A percentile compares a stretch with the other conserved stretches of the same genome.
phyloP scores from a whole-genome alignment of 495 filamentous ascomycete genomes.

The Peziza echinospora region DNA sequence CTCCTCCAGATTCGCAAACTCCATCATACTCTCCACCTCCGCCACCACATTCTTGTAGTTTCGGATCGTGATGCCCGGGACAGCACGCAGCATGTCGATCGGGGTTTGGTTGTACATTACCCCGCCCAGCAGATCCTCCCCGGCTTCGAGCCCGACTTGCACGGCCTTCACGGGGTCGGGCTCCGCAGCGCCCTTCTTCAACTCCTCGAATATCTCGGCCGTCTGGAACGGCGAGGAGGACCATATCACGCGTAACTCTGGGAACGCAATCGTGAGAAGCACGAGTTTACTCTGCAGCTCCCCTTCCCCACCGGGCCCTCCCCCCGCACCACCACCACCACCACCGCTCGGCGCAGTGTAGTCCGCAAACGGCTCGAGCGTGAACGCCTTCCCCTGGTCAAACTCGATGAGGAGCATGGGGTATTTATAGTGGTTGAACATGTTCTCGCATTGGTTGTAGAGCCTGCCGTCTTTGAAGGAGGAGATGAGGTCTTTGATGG shows the following conservation, averaged over 20 bases:
- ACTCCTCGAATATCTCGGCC: constrained; percentile 81
- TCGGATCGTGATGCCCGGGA: constrained; percentile 70
- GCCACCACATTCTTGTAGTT: constrained; percentile 47
- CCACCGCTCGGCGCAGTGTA: no score
- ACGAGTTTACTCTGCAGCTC: constrained; percentile 87
- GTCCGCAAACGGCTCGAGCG: constrained; percentile 42
- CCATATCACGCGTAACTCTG: constrained; percentile 77
- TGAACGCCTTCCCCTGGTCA: constrained; percentile 92
- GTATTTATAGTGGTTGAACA: constrained; percentile 77
- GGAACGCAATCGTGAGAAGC: constrained; percentile 80
- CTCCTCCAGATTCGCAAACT: constrained; percentile 68
- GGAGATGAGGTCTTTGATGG: constrained; percentile 67
- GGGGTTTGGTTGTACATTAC: constrained; percentile 43
- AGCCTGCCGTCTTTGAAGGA: constrained; percentile 81
- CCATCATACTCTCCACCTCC: constrained; percentile 52
- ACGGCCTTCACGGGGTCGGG: constrained; percentile 80
- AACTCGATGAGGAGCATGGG: constrained; percentile 94
- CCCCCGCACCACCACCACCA: no score
- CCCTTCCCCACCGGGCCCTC: constrained; percentile 7
- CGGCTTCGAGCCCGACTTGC: constrained; percentile 52
- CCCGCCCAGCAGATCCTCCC: constrained; percentile 27
- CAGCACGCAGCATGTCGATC: constrained; percentile 68
- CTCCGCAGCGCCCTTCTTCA: constrained; percentile 73
- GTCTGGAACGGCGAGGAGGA: constrained; percentile 85
- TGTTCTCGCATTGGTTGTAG: constrained; percentile 79